Conservation (phyloP, 805 yeast species). For the Saturnispora gosingensis region DNA sequence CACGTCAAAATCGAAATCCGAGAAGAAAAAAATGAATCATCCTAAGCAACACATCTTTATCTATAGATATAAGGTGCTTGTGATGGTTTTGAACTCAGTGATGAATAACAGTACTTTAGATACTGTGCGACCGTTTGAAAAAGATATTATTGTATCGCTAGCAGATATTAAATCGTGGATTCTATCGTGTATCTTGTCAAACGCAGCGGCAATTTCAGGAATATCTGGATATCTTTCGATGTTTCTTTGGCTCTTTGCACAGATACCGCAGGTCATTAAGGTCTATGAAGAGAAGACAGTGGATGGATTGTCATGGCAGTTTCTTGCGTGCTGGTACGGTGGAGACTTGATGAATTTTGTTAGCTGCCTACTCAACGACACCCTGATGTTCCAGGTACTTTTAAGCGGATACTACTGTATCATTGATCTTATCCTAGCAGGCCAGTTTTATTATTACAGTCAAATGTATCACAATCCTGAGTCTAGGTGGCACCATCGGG, state of each 20-base stretch:
- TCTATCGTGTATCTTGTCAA: neutral
- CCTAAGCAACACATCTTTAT: neutral
- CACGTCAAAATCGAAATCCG: neutral
- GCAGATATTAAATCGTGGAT: neutral
- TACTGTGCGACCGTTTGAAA: neutral
- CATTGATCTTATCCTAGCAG: conserved; percentile 36
- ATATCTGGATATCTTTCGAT: conserved; percentile 33
- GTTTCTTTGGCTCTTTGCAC: conserved; percentile 64
- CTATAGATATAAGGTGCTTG: neutral
- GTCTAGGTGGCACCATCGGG: conserved; percentile 20
- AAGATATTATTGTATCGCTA: neutral
- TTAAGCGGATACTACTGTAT: conserved; percentile 40
- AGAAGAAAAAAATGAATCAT: neutral
- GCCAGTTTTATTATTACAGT: conserved; percentile 42
- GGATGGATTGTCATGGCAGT: conserved; percentile 55
- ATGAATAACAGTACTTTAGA: neutral
- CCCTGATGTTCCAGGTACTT: conserved; percentile 39
- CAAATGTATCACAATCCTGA: conserved; percentile 30
- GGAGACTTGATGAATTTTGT: conserved; percentile 52
- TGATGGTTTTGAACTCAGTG: neutral
- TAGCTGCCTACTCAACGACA: conserved; percentile 39
- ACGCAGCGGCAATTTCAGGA: conserved; percentile 20
- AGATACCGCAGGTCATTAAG: conserved; percentile 56
- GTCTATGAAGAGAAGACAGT: conserved; percentile 54
- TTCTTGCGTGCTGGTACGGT: conserved; percentile 52